A percentile compares a stretch with the other conserved stretches of the same genome.
Evolutionary conservation across 2,329 filamentous ascomycete genomes (phyloP).

Genomic region (Fusarium albosuccineum): DNA sequence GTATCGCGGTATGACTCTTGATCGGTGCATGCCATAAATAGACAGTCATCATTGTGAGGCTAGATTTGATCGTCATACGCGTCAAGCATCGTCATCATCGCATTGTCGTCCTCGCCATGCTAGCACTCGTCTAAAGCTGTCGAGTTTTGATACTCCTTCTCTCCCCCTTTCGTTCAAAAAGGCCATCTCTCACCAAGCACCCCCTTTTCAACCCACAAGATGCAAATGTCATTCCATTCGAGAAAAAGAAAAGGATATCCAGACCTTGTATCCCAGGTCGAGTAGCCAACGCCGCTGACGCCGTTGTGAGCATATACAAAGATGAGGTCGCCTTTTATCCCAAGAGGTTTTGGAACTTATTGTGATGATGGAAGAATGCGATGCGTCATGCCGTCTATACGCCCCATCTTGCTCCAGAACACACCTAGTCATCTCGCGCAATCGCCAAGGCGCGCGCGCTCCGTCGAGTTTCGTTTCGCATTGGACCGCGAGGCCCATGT

Average conservation of each 20-base stretch:
- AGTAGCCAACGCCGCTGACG: conserved; percentile 38
- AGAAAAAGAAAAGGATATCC: conserved; percentile 25
- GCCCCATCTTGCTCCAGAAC: conserved; percentile 25
- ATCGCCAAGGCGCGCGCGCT: conserved; percentile 10
- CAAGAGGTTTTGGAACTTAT: conserved; percentile 4
- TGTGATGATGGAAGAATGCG: conserved; percentile 13
- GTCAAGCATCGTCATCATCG: conserved; percentile 14
- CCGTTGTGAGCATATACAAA: conserved; percentile 39
- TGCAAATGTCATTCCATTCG: background rate
- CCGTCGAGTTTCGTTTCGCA: conserved; percentile 27
- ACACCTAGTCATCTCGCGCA: conserved; percentile 13
- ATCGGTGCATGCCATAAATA: background rate
- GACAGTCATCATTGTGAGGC: background rate
- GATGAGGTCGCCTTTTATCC: conserved; percentile 9
- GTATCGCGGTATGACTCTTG: no score
- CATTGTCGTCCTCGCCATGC: conserved; percentile 4
- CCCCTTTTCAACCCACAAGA: background rate
- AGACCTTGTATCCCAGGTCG: conserved; percentile 35
- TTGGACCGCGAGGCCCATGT: conserved; percentile 39
- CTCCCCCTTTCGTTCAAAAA: no score
- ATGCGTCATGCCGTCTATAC: conserved; percentile 29
- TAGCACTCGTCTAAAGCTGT: conserved; percentile 9
- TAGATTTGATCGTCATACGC: background rate
- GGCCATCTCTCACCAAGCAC: background rate
- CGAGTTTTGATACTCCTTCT: background rate